phyloP scores from a whole-genome alignment of 2,329 filamentous ascomycete genomes.

The Ophiosphaerella herpotricha region DNA sequence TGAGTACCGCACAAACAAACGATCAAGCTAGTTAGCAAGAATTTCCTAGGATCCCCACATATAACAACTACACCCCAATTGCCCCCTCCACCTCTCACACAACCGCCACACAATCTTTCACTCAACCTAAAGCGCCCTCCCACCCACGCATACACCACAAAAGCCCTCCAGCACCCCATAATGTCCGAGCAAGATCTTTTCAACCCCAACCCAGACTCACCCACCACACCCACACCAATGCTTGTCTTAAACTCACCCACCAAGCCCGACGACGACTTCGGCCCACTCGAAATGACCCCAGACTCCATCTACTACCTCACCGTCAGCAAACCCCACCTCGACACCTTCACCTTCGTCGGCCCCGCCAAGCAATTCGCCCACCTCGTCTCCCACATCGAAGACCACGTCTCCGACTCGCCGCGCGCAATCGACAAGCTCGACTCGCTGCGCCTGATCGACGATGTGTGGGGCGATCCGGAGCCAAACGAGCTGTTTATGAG shows the following conservation, averaged over 20 bases:
- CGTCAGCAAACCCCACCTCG: conserved; percentile 25
- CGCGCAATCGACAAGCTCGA: conserved; percentile 26
- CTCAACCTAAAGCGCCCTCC: background rate
- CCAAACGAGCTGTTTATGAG: conserved; percentile 2
- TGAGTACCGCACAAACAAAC: no score
- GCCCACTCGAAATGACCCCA: background rate
- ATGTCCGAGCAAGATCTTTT: conserved; percentile 17
- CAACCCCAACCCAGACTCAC: conserved; percentile 1
- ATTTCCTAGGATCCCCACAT: no score
- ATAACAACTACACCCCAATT: background rate
- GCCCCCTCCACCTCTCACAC: background rate
- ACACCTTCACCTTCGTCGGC: conserved; percentile 22
- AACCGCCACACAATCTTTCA: background rate
- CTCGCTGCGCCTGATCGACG: conserved; percentile 1
- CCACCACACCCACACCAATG: conserved; percentile 1
- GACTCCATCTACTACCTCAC: conserved; percentile 32
- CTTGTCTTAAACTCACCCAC: background rate
- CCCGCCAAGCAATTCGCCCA: conserved; percentile 18
- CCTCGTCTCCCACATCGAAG: conserved; percentile 22
- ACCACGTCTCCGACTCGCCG: conserved; percentile 16
- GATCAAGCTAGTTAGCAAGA: no score
- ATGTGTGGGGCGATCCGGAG: conserved; percentile 10
- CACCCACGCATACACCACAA: background rate
- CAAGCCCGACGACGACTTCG: conserved; percentile 22
- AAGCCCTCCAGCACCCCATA: background rate